phyloP scores from a whole-genome alignment of 2,329 filamentous ascomycete genomes.

The Cladobotryum mycophilum region DNA sequence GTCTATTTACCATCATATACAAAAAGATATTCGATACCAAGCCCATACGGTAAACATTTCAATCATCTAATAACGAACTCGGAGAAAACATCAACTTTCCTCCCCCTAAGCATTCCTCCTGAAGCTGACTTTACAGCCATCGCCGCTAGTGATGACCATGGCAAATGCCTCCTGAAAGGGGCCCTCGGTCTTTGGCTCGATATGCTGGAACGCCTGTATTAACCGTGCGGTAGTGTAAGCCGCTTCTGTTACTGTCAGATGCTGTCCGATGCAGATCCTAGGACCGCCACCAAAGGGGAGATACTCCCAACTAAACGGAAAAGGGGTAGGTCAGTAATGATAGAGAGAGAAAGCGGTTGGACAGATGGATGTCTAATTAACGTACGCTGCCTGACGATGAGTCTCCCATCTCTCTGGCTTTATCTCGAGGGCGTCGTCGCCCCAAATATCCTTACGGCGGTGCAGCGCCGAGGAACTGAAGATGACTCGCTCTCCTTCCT shows the following conservation, averaged over 20 bases:
- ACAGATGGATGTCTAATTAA: too few species aligned
- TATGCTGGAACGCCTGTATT: neutral
- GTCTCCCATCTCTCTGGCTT: conserved; percentile 65
- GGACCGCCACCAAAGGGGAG: conserved; percentile 23
- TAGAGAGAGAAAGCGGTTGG: too few species aligned
- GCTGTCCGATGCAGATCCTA: neutral
- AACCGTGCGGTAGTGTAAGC: neutral
- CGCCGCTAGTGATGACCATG: neutral
- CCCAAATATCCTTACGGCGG: conserved; percentile 58
- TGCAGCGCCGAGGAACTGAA: conserved; percentile 26
- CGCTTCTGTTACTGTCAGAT: neutral
- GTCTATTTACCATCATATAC: too few species aligned
- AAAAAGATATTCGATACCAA: too few species aligned
- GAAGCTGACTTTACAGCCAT: neutral
- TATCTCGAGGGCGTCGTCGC: conserved; percentile 62
- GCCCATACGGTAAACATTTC: too few species aligned
- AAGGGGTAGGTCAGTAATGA: neutral
- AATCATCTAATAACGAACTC: too few species aligned
- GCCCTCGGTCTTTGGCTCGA: neutral
- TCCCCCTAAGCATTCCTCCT: too few species aligned
- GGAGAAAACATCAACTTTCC: too few species aligned
- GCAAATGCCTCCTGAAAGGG: neutral
- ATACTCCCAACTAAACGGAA: conserved; percentile 38
- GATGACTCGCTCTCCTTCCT: neutral
- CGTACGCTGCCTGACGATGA: too few species aligned